A percentile compares a stretch with the other conserved stretches of the same genome.
Conservation (phyloP, 805 yeast genomes). For the Nematodospora valgi region DNA sequence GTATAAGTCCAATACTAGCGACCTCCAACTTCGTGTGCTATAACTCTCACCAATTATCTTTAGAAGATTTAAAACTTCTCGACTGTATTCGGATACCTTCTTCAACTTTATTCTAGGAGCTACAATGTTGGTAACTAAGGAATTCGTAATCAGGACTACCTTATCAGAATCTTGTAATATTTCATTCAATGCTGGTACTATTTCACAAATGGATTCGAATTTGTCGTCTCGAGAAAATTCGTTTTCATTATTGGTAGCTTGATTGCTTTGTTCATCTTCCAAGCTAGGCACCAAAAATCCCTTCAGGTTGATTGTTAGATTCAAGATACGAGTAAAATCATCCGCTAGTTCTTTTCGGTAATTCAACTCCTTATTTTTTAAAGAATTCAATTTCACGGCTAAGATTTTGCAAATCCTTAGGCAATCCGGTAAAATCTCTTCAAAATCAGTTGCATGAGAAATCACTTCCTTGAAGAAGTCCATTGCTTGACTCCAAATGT, state of each 20-base stretch:
- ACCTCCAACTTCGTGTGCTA: slow-evolving; percentile 58
- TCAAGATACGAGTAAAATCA: slow-evolving; percentile 29
- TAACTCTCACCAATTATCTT: slow-evolving; percentile 29
- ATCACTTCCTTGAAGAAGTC: slow-evolving; percentile 59
- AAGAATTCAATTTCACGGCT: slow-evolving; percentile 52
- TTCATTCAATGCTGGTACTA: slow-evolving; percentile 35
- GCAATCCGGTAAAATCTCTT: slow-evolving; percentile 47
- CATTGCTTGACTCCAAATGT: slow-evolving; percentile 62
- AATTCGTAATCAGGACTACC: slow-evolving; percentile 44
- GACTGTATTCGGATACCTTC: slow-evolving; percentile 32
- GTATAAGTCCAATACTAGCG: slow-evolving; percentile 59
- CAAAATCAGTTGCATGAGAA: slow-evolving; percentile 45
- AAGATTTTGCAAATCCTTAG: slow-evolving; percentile 51
- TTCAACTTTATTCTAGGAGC: slow-evolving; percentile 51
- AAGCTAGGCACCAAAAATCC: background rate
- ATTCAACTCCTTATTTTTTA: slow-evolving; percentile 61
- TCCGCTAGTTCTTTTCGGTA: slow-evolving; percentile 56
- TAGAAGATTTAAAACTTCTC: slow-evolving; percentile 44
- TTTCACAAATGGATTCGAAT: slow-evolving; percentile 28
- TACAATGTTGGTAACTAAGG: slow-evolving; percentile 52
- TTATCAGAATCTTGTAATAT: slow-evolving; percentile 62
- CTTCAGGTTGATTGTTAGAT: slow-evolving; percentile 9
- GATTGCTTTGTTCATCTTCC: slow-evolving; percentile 4
- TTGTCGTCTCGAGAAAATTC: slow-evolving; percentile 40
- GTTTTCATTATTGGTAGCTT: slow-evolving; percentile 9